These are phyloP conservation scores for Citrullus colocynthis DNA, from an alignment of 306 rosid genomes.

Conservation along the genomic window DNA sequence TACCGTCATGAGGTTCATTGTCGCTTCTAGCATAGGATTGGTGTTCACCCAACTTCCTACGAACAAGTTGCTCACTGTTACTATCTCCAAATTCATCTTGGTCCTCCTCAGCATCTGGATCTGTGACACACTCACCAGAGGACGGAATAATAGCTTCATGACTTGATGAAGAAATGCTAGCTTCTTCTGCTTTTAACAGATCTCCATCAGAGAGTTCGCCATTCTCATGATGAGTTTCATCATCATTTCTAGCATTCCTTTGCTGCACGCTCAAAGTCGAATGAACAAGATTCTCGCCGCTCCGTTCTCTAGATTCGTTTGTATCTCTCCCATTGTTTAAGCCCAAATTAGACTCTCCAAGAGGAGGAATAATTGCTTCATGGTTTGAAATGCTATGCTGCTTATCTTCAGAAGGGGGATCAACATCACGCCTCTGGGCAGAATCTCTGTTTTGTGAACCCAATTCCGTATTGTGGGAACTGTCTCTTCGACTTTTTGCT, in stretches of 20 bases:
- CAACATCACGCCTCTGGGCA: constrained; percentile 16
- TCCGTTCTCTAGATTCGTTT: constrained; percentile 18
- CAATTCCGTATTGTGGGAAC: constrained; percentile 16
- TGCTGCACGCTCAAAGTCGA: constrained; percentile 24
- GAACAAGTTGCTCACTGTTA: background rate
- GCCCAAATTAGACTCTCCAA: constrained; percentile 21
- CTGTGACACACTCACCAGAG: constrained; percentile 2
- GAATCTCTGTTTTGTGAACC: constrained; percentile 23
- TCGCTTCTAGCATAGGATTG: background rate
- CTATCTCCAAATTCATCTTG: background rate
- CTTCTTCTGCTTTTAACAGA: constrained; percentile 23
- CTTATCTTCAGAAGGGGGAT: constrained; percentile 18
- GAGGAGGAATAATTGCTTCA: constrained; percentile 25
- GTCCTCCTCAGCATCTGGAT: background rate
- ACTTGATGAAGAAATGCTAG: constrained; percentile 20
- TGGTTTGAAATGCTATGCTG: constrained; percentile 14
- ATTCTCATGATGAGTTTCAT: constrained; percentile 23
- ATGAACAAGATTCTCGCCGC: constrained; percentile 20
- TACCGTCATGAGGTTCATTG: background rate
- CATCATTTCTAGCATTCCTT: constrained; percentile 21
- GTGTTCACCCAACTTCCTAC: background rate
- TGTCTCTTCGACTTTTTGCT: constrained; percentile 46
- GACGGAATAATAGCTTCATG: constrained; percentile 7
- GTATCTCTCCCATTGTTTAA: constrained; percentile 19
- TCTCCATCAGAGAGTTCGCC: constrained; percentile 22